phyloP scores from a whole-genome alignment of 768 basidiomycete species.

The Imleria badia region DNA sequence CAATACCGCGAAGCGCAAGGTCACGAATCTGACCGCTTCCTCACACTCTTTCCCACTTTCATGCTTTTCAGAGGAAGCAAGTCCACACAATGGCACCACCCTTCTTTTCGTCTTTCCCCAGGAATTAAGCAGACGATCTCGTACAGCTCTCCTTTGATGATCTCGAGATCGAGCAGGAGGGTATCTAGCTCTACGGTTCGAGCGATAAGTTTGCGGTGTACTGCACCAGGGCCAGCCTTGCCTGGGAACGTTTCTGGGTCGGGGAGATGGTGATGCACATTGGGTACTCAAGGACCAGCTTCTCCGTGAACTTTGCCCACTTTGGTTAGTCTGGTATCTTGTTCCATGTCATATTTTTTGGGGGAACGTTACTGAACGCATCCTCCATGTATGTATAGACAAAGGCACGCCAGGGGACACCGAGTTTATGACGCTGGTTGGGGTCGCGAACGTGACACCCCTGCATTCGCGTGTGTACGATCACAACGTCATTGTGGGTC shows the following conservation, averaged over 20 bases:
- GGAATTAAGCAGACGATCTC: conserved; percentile 39
- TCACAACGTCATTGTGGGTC: not conserved
- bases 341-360: not conserved
- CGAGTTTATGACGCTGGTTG: conserved; percentile 50
- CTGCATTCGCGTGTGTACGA: conserved; percentile 9
- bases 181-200: conserved; percentile 62
- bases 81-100: no score
- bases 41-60: conserved; percentile 51
- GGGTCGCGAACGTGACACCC: conserved; percentile 25
- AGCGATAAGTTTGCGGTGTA: conserved; percentile 52
- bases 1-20: conserved; percentile 64
- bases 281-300: conserved; percentile 37
- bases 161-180: conserved; percentile 50
- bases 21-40: conserved; percentile 51
- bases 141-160: conserved; percentile 46
- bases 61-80: conserved; percentile 39
- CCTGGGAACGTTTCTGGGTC: conserved; percentile 58
- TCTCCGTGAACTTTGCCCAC: conserved; percentile 44
- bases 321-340: conserved; percentile 39
- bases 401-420: conserved; percentile 49
- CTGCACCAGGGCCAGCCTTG: conserved; percentile 53
- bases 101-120: no score
- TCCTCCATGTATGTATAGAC: conserved; percentile 33
- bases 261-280: conserved; percentile 56
- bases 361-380: not conserved